A percentile compares a stretch with the other conserved stretches of the same genome.
Conservation (phyloP, 208 protist genomes). For the Leishmania gerbilli region DNA sequence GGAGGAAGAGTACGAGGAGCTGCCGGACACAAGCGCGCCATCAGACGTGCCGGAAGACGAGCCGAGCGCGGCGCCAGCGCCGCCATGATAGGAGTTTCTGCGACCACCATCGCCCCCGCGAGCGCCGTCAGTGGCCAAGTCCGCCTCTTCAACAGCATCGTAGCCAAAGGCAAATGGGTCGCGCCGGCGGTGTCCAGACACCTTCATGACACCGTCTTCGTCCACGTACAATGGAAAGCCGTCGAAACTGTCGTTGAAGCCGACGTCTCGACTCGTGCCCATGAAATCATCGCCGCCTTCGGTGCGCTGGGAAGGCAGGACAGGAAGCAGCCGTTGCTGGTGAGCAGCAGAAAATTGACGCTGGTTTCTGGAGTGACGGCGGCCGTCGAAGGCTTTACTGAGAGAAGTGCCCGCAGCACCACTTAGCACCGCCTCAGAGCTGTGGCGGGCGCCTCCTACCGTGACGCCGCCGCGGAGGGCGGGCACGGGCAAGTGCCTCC, state of each 20-base stretch:
- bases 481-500: neutral
- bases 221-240: slow-evolving; percentile 32
- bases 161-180: slow-evolving; percentile 33
- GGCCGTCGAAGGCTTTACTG: neutral
- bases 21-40: slow-evolving; percentile 7
- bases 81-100: neutral
- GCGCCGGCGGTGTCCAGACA: slow-evolving; percentile 16
- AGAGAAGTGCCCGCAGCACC: neutral
- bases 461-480: neutral
- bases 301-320: neutral
- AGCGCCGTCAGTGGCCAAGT: neutral
- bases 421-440: neutral
- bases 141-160: slow-evolving; percentile 19
- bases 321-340: neutral
- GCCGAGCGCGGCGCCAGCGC: neutral
- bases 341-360: neutral
- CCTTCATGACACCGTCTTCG: slow-evolving; percentile 34
- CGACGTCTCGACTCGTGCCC: neutral
- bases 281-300: neutral
- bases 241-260: slow-evolving; percentile 28
- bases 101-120: neutral
- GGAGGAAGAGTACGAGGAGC: slow-evolving; percentile 1
- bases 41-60: slow-evolving; percentile 7
- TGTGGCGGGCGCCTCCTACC: neutral
- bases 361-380: neutral